phyloP scores from a whole-genome alignment of 2,329 filamentous ascomycete genomes.

The Cladorrhinum sp. region DNA sequence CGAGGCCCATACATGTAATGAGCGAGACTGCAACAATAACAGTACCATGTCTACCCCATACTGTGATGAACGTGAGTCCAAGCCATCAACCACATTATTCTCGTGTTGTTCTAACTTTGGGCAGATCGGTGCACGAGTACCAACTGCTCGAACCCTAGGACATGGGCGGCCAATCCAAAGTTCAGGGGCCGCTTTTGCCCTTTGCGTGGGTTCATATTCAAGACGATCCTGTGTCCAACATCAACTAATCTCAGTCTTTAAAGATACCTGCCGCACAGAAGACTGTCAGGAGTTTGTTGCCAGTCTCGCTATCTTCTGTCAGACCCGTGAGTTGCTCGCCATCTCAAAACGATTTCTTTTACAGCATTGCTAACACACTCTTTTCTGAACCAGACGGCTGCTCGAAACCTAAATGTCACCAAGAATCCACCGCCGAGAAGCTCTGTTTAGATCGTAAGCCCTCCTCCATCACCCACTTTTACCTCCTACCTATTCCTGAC shows the following conservation, averaged over 20 bases:
- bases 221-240: not conserved
- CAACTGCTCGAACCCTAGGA: slow-evolving; percentile 11
- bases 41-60: slow-evolving; percentile 11
- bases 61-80: slow-evolving; percentile 25
- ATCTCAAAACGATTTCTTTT: no score
- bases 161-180: slow-evolving; percentile 3
- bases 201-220: slow-evolving; percentile 17
- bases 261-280: slow-evolving; percentile 25
- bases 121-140: slow-evolving; percentile 22
- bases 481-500: not conserved
- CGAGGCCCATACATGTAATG: slow-evolving; percentile 22
- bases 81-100: no score
- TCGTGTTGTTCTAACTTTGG: not conserved
- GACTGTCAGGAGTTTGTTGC: slow-evolving; percentile 23
- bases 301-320: slow-evolving; percentile 22
- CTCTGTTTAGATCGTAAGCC: slow-evolving; percentile 25
- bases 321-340: slow-evolving; percentile 12
- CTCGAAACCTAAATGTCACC: slow-evolving; percentile 20
- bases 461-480: no score
- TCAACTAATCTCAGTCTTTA: not conserved
- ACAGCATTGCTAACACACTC: not conserved
- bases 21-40: slow-evolving; percentile 20
- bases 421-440: slow-evolving; percentile 19
- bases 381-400: slow-evolving; percentile 21
- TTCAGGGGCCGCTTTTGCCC: slow-evolving; percentile 16